Percentiles rank a stretch among this genome's conserved stretches.
Evolutionary conservation across 1,139 yeast genomes (phyloP).

Genomic region (Candida tropicalis): DNA sequence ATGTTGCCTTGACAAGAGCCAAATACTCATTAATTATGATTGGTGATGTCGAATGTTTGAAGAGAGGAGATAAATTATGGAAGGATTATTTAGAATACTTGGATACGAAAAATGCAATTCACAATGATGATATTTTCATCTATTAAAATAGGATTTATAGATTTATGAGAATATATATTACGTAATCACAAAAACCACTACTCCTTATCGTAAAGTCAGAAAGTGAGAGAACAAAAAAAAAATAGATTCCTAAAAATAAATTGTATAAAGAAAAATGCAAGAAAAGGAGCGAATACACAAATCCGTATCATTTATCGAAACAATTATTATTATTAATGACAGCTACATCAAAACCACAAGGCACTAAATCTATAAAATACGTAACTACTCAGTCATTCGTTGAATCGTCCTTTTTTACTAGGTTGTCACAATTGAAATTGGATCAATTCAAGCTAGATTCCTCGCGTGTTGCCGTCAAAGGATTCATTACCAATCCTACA

Average conservation of each 20-base stretch:
- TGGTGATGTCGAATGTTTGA: slow-evolving; percentile 58
- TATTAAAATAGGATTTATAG: slow-evolving; percentile 8
- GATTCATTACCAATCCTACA: slow-evolving; percentile 34
- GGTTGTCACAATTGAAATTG: slow-evolving; percentile 66
- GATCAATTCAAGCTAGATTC: slow-evolving; percentile 66
- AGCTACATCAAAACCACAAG: neutral
- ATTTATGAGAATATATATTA: no score
- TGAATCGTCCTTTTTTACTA: slow-evolving; percentile 84
- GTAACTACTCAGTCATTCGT: slow-evolving; percentile 70
- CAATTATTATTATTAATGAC: neutral
- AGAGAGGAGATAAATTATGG: slow-evolving; percentile 57
- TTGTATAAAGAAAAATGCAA: no score
- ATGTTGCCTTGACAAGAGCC: slow-evolving; percentile 68
- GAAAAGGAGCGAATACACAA: neutral
- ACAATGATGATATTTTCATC: slow-evolving; percentile 13
- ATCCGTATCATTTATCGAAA: neutral
- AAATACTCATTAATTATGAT: slow-evolving; percentile 55
- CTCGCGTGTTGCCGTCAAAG: slow-evolving; percentile 42
- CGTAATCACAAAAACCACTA: neutral
- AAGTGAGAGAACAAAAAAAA: neutral
- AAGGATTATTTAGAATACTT: slow-evolving; percentile 48
- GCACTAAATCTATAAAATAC: slow-evolving; percentile 34
- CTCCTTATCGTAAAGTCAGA: neutral
- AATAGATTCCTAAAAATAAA: neutral
- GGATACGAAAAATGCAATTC: slow-evolving; percentile 20